Evolutionary conservation across 2,329 filamentous ascomycete genomes (phyloP), one percentile per base, ranked within the genome.

Genomic region (Claviceps spartinae): DNA sequence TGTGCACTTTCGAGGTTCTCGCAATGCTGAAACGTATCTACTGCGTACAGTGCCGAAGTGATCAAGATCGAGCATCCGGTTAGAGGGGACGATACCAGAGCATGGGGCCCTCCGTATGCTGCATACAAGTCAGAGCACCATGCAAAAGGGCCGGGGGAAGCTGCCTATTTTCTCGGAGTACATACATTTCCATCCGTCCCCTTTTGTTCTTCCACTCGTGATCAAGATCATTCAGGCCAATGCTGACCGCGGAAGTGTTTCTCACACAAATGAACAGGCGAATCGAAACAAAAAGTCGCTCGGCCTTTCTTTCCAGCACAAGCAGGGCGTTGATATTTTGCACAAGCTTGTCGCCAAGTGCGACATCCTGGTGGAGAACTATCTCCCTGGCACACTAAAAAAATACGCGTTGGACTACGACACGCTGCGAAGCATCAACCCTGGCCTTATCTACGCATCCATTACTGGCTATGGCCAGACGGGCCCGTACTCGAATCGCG

Each of bases 241-340:
- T 16, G 5, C 22, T 22, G 5, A 43, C 18, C 44, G 14, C 38
- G 36, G 30, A 4, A 20, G 13, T 22, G 30, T 24, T 4, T 54
- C 47, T 49, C 42, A 18, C 37, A 18, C 5, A 18, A 22, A 14
- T 18, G 4, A 16, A 44, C 46, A 95, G 88, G 88, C 88, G 16
- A 97, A 97, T 64, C 86, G 93, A 49, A 98, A 98, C 71, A 98
- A 98, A 66, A 95, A 93, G 65, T 97, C 91, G 0, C 69, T 98
- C 1, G 93, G 82, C 0, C 75, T 98, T 1, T 96, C 90, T 0
- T 98, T 98, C 63, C 86, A 93, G 60, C 82, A 95, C 61, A 77
- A 82, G 30, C 78, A 83, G 1, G 93, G 93, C 7, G 84, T 95
- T 24, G 81, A 87, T 13, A 89, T 98, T 53, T 74, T 98, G 4